Evolutionary conservation across 306 rosid species (phyloP).

Genomic region (Abrus precatorius): DNA sequence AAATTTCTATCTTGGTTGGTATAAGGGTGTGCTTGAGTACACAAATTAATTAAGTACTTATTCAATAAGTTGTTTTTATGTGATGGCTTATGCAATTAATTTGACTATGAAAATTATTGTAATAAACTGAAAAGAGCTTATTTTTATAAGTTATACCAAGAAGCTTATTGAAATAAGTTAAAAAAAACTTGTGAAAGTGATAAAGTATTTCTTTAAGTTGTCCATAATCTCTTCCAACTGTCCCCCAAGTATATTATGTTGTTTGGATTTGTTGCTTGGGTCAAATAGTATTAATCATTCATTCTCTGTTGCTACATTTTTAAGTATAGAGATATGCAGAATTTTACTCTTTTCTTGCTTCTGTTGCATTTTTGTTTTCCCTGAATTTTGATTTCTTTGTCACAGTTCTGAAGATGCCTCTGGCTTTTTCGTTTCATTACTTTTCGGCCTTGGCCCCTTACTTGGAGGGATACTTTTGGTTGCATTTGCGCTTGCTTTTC

Average conservation of each 20-base stretch:
- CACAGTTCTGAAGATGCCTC: slow-evolving; percentile 97
- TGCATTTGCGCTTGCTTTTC: slow-evolving; percentile 83
- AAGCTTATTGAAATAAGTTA: no score
- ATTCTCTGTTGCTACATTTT: slow-evolving; percentile 32
- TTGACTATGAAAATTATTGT: no score
- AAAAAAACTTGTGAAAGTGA: no score
- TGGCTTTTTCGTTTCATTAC: slow-evolving; percentile 94
- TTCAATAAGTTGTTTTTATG: no score
- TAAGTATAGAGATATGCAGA: slow-evolving; percentile 12
- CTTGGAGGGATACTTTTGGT: slow-evolving; percentile 88
- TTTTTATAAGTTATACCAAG: no score
- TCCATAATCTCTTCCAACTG: no score
- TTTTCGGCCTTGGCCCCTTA: slow-evolving; percentile 95
- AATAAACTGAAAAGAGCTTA: no score
- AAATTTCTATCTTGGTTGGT: background rate
- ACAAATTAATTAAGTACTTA: no score
- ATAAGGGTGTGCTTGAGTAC: no score
- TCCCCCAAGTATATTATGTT: slow-evolving; percentile 16
- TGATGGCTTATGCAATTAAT: no score
- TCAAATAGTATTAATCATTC: slow-evolving; percentile 13
- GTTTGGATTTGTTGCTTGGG: slow-evolving; percentile 10
- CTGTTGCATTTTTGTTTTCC: background rate
- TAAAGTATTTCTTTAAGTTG: no score
- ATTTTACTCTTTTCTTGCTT: slow-evolving; percentile 23
- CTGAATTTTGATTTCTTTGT: slow-evolving; percentile 41